Percentiles rank a stretch among this genome's conserved stretches.
Conservation (phyloP, 2,329 filamentous ascomycete genomes). For the Alternaria longipes region DNA sequence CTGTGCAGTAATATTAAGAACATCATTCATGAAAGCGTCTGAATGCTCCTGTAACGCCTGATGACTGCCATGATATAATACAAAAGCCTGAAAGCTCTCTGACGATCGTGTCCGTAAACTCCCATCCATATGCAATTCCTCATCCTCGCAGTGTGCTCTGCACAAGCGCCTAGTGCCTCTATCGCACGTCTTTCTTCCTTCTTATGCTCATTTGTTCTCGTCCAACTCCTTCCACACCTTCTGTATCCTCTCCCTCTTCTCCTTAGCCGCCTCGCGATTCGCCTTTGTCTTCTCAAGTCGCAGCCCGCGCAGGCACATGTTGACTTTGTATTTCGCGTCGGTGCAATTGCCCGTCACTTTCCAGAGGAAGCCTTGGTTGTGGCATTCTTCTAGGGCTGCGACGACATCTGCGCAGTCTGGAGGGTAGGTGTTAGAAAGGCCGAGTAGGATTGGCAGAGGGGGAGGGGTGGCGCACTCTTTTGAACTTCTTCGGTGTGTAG, state of each 20-base stretch:
- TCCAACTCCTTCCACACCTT: slow-evolving; percentile 82
- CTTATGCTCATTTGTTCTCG: slow-evolving; percentile 62
- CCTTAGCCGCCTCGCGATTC: slow-evolving; percentile 76
- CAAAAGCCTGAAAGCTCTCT: not conserved
- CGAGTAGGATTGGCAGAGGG: not conserved
- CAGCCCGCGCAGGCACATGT: slow-evolving; percentile 82
- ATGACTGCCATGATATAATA: not conserved
- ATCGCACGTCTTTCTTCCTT: not conserved
- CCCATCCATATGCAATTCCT: slow-evolving; percentile 4
- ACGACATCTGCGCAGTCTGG: slow-evolving; percentile 95
- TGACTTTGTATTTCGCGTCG: slow-evolving; percentile 82
- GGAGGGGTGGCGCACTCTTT: slow-evolving; percentile 66
- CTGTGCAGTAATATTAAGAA: slow-evolving; percentile 15
- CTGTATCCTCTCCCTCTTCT: slow-evolving; percentile 77
- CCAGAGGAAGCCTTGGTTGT: slow-evolving; percentile 89
- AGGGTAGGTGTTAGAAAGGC: slow-evolving; percentile 19
- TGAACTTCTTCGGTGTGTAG: slow-evolving; percentile 89
- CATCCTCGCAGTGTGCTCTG: not conserved
- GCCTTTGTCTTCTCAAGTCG: slow-evolving; percentile 77
- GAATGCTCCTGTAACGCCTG: slow-evolving; percentile 2
- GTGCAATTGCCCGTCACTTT: slow-evolving; percentile 93
- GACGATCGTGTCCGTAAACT: slow-evolving; percentile 1
- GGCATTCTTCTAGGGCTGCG: slow-evolving; percentile 92
- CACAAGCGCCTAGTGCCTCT: not conserved
- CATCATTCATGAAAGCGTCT: not conserved